A percentile compares a stretch with the other conserved stretches of the same genome.
These are phyloP conservation scores for Patellaria atrata DNA, from an alignment of 495 filamentous ascomycete genomes.

Conservation along the genomic window DNA sequence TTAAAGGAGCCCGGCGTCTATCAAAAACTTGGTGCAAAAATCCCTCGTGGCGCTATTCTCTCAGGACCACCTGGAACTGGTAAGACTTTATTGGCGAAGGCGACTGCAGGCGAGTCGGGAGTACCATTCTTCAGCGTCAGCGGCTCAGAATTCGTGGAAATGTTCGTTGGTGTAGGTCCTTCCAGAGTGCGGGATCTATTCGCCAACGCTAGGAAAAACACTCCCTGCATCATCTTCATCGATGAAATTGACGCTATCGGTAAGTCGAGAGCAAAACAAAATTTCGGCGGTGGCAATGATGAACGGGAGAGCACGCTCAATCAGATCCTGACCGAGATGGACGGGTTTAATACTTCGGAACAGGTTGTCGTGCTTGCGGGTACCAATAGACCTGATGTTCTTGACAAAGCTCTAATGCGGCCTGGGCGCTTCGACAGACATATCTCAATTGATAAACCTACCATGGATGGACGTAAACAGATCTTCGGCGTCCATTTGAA, in stretches of 20 bases:
- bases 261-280: conserved; percentile 65
- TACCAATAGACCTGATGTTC: conserved; percentile 85
- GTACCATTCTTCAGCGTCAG: conserved; percentile 98
- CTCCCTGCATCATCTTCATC: conserved; percentile 98
- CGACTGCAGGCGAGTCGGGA: conserved; percentile 91
- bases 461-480: conserved; percentile 91
- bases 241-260: conserved; percentile 98
- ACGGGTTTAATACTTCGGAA: conserved; percentile 94
- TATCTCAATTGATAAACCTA: conserved; percentile 82
- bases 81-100: conserved; percentile 95
- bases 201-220: conserved; percentile 83
- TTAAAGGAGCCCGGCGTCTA: conserved; percentile 80
- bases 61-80: conserved; percentile 94
- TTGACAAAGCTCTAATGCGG: conserved; percentile 91
- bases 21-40: conserved; percentile 89
- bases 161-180: conserved; percentile 97
- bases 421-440: conserved; percentile 94
- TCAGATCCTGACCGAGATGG: conserved; percentile 98
- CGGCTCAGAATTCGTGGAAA: conserved; percentile 97
- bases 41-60: conserved; percentile 89
- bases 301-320: conserved; percentile 94
- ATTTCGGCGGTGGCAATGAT: conserved; percentile 79
- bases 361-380: conserved; percentile 97
- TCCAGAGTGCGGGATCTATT: conserved; percentile 93
- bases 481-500: conserved; percentile 88